A percentile compares a stretch with the other conserved stretches of the same genome.
Conservation (phyloP, 2,329 filamentous ascomycete species). For the Arthroderma sp. region DNA sequence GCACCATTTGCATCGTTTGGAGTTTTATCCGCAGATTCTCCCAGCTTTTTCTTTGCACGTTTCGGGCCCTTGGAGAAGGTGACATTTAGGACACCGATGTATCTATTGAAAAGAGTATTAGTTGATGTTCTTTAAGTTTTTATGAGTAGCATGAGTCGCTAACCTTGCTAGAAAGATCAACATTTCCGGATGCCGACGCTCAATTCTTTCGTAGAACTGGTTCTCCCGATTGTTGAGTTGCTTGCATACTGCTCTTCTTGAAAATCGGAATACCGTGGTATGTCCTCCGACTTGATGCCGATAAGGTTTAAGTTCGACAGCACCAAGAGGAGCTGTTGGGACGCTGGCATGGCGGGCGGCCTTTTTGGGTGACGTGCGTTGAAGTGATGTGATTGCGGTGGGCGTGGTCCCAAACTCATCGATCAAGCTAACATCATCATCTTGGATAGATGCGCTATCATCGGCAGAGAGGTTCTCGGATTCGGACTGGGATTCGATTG, state of each 20-base stretch:
- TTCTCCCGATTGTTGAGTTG: slow-evolving; percentile 97
- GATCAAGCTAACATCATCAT: slow-evolving; percentile 39
- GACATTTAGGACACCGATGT: slow-evolving; percentile 93
- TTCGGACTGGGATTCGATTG: slow-evolving; percentile 30
- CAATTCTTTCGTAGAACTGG: slow-evolving; percentile 95
- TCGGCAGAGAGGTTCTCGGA: slow-evolving; percentile 32
- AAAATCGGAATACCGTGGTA: slow-evolving; percentile 92
- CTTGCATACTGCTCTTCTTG: slow-evolving; percentile 88
- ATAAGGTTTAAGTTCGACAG: slow-evolving; percentile 92
- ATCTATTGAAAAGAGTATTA: slow-evolving; percentile 40
- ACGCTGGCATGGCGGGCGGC: slow-evolving; percentile 7
- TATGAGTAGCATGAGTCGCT: slow-evolving; percentile 29
- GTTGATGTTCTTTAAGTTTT: background rate
- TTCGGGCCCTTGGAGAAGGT: slow-evolving; percentile 79
- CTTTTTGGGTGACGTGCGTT: slow-evolving; percentile 3
- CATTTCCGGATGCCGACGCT: slow-evolving; percentile 78
- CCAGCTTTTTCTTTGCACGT: slow-evolving; percentile 35
- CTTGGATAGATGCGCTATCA: slow-evolving; percentile 33
- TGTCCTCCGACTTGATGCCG: slow-evolving; percentile 96
- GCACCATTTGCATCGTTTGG: slow-evolving; percentile 1
- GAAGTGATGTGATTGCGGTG: slow-evolving; percentile 23
- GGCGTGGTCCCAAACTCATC: slow-evolving; percentile 41
- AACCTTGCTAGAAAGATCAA: slow-evolving; percentile 76
- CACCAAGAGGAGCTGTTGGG: slow-evolving; percentile 53
- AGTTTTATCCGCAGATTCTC: slow-evolving; percentile 12